phyloP scores from a whole-genome alignment of 2,329 filamentous ascomycete genomes.

The Fusarium beomiforme region DNA sequence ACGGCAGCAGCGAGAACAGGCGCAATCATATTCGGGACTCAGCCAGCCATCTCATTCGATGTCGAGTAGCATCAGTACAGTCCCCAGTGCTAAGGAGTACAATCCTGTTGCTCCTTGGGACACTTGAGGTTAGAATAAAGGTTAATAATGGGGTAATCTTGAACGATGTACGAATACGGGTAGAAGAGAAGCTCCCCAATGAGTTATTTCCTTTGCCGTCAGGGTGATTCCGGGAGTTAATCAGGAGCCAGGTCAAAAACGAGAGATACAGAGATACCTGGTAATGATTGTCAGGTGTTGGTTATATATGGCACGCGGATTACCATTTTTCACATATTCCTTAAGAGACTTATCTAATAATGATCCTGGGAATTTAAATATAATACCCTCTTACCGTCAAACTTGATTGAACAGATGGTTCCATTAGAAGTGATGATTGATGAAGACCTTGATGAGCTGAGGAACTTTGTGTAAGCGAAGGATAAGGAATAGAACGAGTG shows the following conservation, averaged over 20 bases:
- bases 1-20: slow-evolving; percentile 46
- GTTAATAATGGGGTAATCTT: neutral
- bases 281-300: neutral
- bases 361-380: neutral
- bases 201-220: slow-evolving; percentile 13
- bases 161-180: slow-evolving; percentile 12
- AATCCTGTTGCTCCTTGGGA: slow-evolving; percentile 50
- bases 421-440: neutral
- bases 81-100: slow-evolving; percentile 43
- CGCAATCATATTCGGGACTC: slow-evolving; percentile 42
- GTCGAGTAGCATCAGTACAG: slow-evolving; percentile 50
- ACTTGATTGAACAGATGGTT: no score
- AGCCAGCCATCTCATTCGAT: slow-evolving; percentile 46
- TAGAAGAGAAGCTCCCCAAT: neutral
- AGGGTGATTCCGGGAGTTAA: slow-evolving; percentile 18
- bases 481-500: neutral
- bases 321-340: neutral
- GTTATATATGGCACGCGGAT: neutral
- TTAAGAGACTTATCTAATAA: neutral
- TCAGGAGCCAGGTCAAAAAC: neutral
- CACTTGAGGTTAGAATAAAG: slow-evolving; percentile 14
- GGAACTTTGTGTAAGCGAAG: neutral
- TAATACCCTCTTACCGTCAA: neutral
- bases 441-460: neutral
- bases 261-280: slow-evolving; percentile 10